phyloP scores from a whole-genome alignment of 257 asterid genomes.

The Scutellaria galericulata region DNA sequence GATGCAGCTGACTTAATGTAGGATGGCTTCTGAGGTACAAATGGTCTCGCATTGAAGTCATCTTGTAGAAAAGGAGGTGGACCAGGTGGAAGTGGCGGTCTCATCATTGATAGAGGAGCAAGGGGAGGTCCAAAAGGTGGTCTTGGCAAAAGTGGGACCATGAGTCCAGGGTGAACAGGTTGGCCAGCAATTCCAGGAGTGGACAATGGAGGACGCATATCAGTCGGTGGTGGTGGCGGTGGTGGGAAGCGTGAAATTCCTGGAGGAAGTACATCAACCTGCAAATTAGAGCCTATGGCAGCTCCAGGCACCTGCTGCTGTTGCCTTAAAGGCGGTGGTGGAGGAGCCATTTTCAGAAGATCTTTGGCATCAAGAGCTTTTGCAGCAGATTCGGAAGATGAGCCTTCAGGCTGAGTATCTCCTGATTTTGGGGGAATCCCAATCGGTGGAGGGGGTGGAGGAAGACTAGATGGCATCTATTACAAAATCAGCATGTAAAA shows the following conservation, averaged over 20 bases:
- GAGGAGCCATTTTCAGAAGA: conserved; percentile 64
- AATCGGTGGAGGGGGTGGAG: conserved; percentile 77
- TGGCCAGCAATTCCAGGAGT: conserved; percentile 71
- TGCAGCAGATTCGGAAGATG: conserved; percentile 60
- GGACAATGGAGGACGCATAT: conserved; percentile 64
- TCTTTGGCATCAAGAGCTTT: conserved; percentile 62
- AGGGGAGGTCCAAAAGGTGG: conserved; percentile 88
- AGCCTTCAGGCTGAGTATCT: conserved; percentile 53
- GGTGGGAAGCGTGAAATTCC: conserved; percentile 67
- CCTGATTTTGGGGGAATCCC: conserved; percentile 50
- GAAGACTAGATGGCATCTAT: conserved; percentile 65
- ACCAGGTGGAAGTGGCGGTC: conserved; percentile 98
- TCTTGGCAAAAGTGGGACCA: conserved; percentile 71
- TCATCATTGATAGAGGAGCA: conserved; percentile 74
- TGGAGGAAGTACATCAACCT: conserved; percentile 67
- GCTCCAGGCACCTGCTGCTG: conserved; percentile 68
- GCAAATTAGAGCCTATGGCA: conserved; percentile 57
- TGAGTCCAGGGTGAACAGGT: conserved; percentile 72
- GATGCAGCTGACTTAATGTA: conserved; percentile 96
- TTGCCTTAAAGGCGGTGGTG: conserved; percentile 77
- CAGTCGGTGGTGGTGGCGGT: conserved; percentile 78
- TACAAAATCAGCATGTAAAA: conserved; percentile 32
- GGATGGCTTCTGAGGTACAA: conserved; percentile 80
- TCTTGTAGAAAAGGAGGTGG: conserved; percentile 84
- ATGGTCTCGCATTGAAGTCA: conserved; percentile 48